Evolutionary conservation across 495 filamentous ascomycete genomes (phyloP).

Genomic region (Cladorrhinum samala): DNA sequence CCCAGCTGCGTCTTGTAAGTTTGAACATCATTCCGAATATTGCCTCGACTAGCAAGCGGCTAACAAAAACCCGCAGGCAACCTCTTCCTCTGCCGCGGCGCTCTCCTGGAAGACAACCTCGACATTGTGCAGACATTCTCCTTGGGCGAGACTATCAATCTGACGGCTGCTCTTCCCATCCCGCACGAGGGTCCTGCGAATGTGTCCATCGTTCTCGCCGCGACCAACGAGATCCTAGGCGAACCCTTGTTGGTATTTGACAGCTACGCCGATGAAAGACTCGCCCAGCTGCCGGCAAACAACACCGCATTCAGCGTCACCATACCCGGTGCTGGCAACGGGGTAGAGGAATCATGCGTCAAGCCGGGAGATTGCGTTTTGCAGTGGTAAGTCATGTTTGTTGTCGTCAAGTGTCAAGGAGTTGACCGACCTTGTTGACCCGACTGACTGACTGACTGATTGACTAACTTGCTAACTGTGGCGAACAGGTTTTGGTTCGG

Average conservation of each 20-base stretch:
- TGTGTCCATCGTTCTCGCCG: constrained; percentile 59
- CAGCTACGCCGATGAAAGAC: constrained; percentile 38
- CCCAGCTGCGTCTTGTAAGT: constrained; percentile 12
- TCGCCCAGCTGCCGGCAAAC: constrained; percentile 39
- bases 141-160: constrained; percentile 51
- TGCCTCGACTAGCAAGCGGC: neutral
- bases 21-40: neutral
- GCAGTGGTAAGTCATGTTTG: constrained; percentile 3
- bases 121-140: constrained; percentile 54
- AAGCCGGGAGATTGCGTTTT: constrained; percentile 5
- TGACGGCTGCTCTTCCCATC: constrained; percentile 42
- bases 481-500: neutral
- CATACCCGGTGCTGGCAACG: constrained; percentile 39
- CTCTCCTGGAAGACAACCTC: constrained; percentile 60
- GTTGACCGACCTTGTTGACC: no score
- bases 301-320: constrained; percentile 61
- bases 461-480: neutral
- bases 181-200: constrained; percentile 63
- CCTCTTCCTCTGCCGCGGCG: constrained; percentile 56
- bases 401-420: neutral
- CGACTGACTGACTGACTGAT: no score
- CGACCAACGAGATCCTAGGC: constrained; percentile 51
- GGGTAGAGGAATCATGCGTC: constrained; percentile 1
- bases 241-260: constrained; percentile 49
- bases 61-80: constrained; percentile 9